These are phyloP conservation scores for Albizia julibrissin DNA, from an alignment of 306 rosid species.

Conservation along the genomic window DNA sequence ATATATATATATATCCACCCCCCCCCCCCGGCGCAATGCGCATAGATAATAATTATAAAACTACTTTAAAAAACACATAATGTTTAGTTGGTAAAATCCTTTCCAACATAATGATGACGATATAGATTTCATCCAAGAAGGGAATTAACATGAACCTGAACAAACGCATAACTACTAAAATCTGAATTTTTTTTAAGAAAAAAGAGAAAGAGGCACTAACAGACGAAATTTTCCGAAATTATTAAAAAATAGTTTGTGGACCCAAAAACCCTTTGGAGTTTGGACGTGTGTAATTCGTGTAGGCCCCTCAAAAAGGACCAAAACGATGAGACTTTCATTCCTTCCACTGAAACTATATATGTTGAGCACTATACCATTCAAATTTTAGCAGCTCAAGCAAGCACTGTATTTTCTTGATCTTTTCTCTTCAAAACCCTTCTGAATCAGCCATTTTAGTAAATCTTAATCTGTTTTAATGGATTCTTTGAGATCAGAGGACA, in stretches of 20 bases:
- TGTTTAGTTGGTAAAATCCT: background rate
- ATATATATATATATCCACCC: too few relatives aligned
- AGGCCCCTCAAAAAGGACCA: background rate
- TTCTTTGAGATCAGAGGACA: constrained; percentile 10
- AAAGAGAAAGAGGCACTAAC: constrained; percentile 3
- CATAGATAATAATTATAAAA: too few relatives aligned
- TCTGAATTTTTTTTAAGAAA: background rate
- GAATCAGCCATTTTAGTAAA: too few relatives aligned
- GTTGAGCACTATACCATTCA: background rate
- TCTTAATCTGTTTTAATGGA: constrained; percentile 2
- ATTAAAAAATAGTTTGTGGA: background rate
- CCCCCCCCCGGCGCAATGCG: background rate
- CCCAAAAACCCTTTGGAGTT: background rate
- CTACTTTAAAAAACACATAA: background rate
- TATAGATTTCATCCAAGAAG: constrained; percentile 2
- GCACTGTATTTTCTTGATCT: background rate
- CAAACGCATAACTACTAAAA: constrained; percentile 20
- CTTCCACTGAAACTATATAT: background rate
- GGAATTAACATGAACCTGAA: constrained; percentile 26
- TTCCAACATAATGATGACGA: background rate
- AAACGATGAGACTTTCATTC: background rate
- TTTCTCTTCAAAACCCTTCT: background rate
- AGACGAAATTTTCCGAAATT: background rate
- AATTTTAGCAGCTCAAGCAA: background rate
- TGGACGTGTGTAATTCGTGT: constrained; percentile 38